A percentile compares a stretch with the other conserved stretches of the same genome.
Conservation (phyloP, 129 eudicot genomes). For the Lonicera japonica region DNA sequence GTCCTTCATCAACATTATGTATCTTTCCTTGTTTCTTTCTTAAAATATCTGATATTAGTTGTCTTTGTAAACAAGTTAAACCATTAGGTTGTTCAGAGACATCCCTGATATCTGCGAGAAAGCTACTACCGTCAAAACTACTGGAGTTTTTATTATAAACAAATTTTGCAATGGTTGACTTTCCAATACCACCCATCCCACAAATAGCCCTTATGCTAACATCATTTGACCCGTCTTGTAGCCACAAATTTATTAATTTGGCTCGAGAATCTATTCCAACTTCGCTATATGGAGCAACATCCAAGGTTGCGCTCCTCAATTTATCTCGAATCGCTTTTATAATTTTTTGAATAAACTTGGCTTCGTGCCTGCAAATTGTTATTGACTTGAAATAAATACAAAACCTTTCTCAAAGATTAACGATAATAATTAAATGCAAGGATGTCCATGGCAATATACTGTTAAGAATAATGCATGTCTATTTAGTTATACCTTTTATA, state of each 20-base stretch:
- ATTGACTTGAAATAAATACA: no score
- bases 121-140: conserved; percentile 25
- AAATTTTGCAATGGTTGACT: conserved; percentile 29
- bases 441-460: not conserved
- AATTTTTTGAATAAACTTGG: conserved; percentile 3
- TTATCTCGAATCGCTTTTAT: not conserved
- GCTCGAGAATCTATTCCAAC: conserved; percentile 29
- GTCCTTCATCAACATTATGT: conserved; percentile 13
- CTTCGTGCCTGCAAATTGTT: conserved; percentile 1
- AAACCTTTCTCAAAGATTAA: no score
- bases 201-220: conserved; percentile 21
- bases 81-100: conserved; percentile 19
- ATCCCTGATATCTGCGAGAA: conserved; percentile 29
- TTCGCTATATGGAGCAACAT: not conserved
- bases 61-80: conserved; percentile 20
- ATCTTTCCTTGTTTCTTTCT: conserved; percentile 16
- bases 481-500: no score
- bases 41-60: conserved; percentile 28
- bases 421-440: not conserved
- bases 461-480: not conserved
- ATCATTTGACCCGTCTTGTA: conserved; percentile 17
- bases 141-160: conserved; percentile 14
- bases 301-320: not conserved
- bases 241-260: conserved; percentile 23
- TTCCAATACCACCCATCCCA: conserved; percentile 35